phyloP scores from a whole-genome alignment of 306 rosid species.

The Notholithocarpus densiflorus region DNA sequence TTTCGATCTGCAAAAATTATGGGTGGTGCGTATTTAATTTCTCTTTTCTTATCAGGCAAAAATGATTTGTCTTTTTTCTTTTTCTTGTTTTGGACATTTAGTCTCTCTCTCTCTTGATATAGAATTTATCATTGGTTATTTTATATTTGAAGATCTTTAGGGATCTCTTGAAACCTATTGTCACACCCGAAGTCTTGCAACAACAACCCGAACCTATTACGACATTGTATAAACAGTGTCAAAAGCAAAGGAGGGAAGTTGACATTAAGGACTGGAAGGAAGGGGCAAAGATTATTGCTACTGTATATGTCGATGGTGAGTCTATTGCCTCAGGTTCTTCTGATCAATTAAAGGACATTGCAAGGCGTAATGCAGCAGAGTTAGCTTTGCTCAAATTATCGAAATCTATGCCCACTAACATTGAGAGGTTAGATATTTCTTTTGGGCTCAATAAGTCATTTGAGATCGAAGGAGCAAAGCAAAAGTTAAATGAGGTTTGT shows the following conservation, averaged over 20 bases:
- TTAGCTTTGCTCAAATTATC: too few species aligned
- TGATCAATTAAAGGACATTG: too few species aligned
- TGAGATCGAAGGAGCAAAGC: constrained; percentile 57
- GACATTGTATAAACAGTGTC: constrained; percentile 49
- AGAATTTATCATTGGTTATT: background rate
- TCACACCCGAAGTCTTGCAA: constrained; percentile 44
- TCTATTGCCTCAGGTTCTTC: too few species aligned
- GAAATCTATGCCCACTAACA: too few species aligned
- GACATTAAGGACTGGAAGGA: constrained; percentile 35
- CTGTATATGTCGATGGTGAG: constrained; percentile 34
- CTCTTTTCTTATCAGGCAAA: background rate
- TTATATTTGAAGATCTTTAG: constrained; percentile 36
- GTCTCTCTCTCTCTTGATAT: background rate
- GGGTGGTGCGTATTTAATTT: too few species aligned
- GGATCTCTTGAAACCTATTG: constrained; percentile 63
- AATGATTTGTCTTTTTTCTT: background rate
- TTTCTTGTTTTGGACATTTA: background rate
- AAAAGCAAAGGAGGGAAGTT: constrained; percentile 56
- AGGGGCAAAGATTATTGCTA: constrained; percentile 30
- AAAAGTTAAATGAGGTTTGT: constrained; percentile 48
- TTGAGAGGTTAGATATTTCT: too few species aligned
- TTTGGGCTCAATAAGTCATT: background rate
- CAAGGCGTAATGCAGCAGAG: too few species aligned
- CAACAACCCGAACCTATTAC: constrained; percentile 68
- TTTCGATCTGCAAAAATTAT: too few species aligned